Percentiles rank a stretch among this genome's conserved stretches.
Evolutionary conservation across 2,329 filamentous ascomycete species (phyloP).

Genomic region (Ceratocystis papillata): DNA sequence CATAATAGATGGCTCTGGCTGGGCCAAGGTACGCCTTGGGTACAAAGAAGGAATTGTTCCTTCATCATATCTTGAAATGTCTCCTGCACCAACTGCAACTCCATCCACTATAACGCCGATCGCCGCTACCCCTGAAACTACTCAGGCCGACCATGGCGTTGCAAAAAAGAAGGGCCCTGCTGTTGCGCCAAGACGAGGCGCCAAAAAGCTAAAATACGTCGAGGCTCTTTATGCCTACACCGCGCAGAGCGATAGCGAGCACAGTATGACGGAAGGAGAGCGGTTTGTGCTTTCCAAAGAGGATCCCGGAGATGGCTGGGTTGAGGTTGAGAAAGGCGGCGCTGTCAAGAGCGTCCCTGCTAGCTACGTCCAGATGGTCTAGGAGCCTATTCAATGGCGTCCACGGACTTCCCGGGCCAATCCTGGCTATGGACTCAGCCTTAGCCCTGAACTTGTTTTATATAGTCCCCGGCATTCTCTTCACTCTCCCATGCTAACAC

Average conservation of each 20-base stretch:
- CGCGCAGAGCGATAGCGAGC: slow-evolving; percentile 74
- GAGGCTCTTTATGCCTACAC: slow-evolving; percentile 88
- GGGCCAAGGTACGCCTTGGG: slow-evolving; percentile 72
- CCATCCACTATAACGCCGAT: slow-evolving; percentile 26
- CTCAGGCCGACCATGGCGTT: slow-evolving; percentile 46
- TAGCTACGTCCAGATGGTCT: slow-evolving; percentile 76
- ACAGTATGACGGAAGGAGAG: slow-evolving; percentile 84
- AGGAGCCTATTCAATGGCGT: slow-evolving; percentile 28
- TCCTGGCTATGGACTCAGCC: slow-evolving; percentile 9
- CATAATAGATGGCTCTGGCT: slow-evolving; percentile 69
- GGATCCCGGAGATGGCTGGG: slow-evolving; percentile 90
- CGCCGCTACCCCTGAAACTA: slow-evolving; percentile 35
- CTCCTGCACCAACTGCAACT: slow-evolving; percentile 36
- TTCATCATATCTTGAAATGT: slow-evolving; percentile 67
- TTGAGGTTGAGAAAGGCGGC: slow-evolving; percentile 87
- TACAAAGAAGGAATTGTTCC: slow-evolving; percentile 77
- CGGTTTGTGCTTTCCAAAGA: slow-evolving; percentile 79
- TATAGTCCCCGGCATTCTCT: slow-evolving; percentile 14
- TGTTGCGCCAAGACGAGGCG: slow-evolving; percentile 79
- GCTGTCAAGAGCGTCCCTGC: slow-evolving; percentile 81
- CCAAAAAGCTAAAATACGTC: slow-evolving; percentile 88
- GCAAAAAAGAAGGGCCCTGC: slow-evolving; percentile 80
- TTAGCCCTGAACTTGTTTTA: slow-evolving; percentile 18
- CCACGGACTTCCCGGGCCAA: slow-evolving; percentile 15
- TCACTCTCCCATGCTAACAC: neutral